These are phyloP conservation scores for Helicostylum pulchrum DNA, from an alignment of 192 early-diverging fungal species.

Conservation along the genomic window DNA sequence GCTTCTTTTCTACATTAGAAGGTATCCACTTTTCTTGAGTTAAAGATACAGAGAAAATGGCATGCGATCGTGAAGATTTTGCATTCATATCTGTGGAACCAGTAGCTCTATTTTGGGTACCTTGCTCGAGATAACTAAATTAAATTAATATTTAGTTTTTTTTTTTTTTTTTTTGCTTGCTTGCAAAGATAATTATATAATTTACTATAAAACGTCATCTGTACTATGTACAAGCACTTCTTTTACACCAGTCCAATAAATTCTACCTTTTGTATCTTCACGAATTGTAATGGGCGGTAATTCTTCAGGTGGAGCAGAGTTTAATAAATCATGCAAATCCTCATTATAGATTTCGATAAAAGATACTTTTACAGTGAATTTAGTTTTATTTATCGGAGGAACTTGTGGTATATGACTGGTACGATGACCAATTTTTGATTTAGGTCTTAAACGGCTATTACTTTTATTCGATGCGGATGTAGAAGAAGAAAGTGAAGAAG, in stretches of 20 bases:
- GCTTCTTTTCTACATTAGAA: slow-evolving; percentile 5
- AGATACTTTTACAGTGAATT: slow-evolving; percentile 62
- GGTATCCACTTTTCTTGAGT: slow-evolving; percentile 64
- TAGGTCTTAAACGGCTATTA: slow-evolving; percentile 51
- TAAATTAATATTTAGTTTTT: neutral
- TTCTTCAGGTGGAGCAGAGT: slow-evolving; percentile 52
- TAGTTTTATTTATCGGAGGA: neutral
- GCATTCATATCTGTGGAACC: slow-evolving; percentile 97
- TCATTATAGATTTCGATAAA: slow-evolving; percentile 98
- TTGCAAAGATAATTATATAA: neutral
- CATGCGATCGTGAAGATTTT: slow-evolving; percentile 91
- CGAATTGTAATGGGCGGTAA: slow-evolving; percentile 67
- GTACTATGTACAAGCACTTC: slow-evolving; percentile 69
- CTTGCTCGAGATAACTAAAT: slow-evolving; percentile 54
- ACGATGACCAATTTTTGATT: slow-evolving; percentile 17
- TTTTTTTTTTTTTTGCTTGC: no score
- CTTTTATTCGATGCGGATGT: slow-evolving; percentile 31
- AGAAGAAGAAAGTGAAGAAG: slow-evolving; percentile 75
- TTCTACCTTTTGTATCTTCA: slow-evolving; percentile 82
- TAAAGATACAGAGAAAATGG: slow-evolving; percentile 91
- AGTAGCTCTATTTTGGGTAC: slow-evolving; percentile 62
- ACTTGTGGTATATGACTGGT: slow-evolving; percentile 3
- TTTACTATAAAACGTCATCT: slow-evolving; percentile 68
- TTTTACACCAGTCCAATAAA: slow-evolving; percentile 76
- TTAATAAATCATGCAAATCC: slow-evolving; percentile 87